phyloP scores from a whole-genome alignment of 768 basidiomycete genomes.

The Coprinopsis sp. region DNA sequence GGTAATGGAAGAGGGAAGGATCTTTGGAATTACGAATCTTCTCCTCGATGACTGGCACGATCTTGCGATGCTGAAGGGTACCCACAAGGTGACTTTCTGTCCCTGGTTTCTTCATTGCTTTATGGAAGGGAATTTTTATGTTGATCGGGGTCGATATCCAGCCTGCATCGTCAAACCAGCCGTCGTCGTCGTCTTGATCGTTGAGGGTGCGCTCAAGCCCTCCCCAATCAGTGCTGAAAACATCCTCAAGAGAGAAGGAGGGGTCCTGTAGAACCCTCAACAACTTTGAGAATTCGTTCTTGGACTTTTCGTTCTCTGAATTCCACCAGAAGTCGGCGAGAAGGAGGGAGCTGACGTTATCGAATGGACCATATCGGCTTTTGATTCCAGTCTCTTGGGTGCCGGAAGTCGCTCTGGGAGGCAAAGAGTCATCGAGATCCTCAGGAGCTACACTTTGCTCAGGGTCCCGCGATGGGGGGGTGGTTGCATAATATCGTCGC shows the following conservation, averaged over 20 bases:
- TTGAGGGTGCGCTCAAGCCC: background rate
- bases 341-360: background rate
- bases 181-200: background rate
- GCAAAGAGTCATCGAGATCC: background rate
- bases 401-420: background rate
- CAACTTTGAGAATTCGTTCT: background rate
- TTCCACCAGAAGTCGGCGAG: background rate
- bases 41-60: background rate
- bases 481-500: background rate
- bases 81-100: background rate
- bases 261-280: background rate
- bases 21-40: background rate
- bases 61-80: background rate
- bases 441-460: background rate
- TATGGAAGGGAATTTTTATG: background rate
- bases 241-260: background rate
- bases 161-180: background rate
- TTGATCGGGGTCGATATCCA: background rate
- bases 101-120: background rate
- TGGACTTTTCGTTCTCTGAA: background rate
- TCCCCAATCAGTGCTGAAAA: background rate
- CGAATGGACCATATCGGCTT: background rate
- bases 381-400: background rate
- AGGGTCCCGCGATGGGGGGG: background rate
- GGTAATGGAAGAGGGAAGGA: slow-evolving; percentile 12